Base-by-base conservation (phyloP, 495 filamentous ascomycete genomes). In the Penicillium lividum region DNA sequence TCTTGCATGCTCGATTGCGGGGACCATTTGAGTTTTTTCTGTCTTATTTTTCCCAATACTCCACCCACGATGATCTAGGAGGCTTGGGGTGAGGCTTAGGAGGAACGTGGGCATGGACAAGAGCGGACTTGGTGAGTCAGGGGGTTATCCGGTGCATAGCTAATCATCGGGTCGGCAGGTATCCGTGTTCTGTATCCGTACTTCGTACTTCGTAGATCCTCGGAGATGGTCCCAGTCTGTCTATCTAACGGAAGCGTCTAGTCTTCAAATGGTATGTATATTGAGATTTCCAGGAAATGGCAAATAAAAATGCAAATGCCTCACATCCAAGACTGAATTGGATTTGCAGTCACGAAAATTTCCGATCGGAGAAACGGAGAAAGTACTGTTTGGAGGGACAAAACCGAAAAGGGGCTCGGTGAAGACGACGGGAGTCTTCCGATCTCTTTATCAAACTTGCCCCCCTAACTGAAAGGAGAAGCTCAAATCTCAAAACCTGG, bases 51-150 rank as follows among this genome's bases (percentile, higher is more conserved):
- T 45, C 9, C n/a, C 36, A 10, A 13, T 52, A 18, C 55, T 56
- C 64, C 64, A 66, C 58, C 64, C 64, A 66, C 58, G 61, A 60
- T 64, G 66, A 67, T 60, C 54, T 62, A 53, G 60, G 56, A 53
- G 61, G 55, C 46, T 38, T 43, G 57, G 54, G 33, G 53, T 44
- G 28, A 38, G 33, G 53, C 54, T 38, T 46, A 40, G 27, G 29
- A 51, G 46, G 28, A 8, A 9, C 27, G 16, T 50, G 47, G 3
- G 22, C 22, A 47, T 25, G 22, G 6, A 29, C 38, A 40, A n/a
- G 38, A 40, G 38, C 15, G 15, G 38, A 16, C 38, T 40, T 46
- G 44, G 44, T 46, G 15, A 33, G 46, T 31, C 46, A 49, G 34
- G 30, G n/a, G 38, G 38, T 40, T 40, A 15, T 40, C 38, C 38